Evolutionary conservation across 257 asterid genomes (phyloP).

Genomic region (Forsythia suspensa): DNA sequence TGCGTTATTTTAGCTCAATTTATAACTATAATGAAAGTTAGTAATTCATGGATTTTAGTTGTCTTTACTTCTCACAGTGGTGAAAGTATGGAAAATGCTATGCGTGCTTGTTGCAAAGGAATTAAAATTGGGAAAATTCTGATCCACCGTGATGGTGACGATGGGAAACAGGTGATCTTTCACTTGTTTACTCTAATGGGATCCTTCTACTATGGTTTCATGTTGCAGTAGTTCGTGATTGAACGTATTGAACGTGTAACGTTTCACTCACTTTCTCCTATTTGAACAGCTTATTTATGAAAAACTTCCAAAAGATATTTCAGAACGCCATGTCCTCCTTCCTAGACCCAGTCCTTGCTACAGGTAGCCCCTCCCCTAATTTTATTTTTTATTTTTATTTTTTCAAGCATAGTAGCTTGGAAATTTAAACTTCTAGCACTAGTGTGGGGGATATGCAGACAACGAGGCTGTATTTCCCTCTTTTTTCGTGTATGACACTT

Average conservation of each 20-base stretch:
- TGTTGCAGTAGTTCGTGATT: constrained; percentile 7
- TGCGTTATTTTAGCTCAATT: background rate
- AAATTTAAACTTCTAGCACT: background rate
- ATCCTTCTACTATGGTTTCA: constrained; percentile 15
- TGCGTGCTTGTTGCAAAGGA: constrained; percentile 99
- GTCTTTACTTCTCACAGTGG: constrained; percentile 56
- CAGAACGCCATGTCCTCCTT: constrained; percentile 96
- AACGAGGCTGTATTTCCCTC: background rate
- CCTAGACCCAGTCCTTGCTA: constrained; percentile 97
- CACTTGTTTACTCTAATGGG: constrained; percentile 8
- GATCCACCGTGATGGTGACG: constrained; percentile 96
- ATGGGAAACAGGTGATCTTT: constrained; percentile 81
- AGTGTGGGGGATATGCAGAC: background rate
- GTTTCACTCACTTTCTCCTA: constrained; percentile 12
- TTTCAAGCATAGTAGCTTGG: background rate
- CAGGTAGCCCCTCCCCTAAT: constrained; percentile 47
- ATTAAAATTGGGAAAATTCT: constrained; percentile 94
- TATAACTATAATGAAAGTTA: background rate
- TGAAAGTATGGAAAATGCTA: constrained; percentile 99
- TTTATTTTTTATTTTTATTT: no score
- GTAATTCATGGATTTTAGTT: background rate
- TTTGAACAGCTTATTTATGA: constrained; percentile 86
- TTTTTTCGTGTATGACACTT: background rate
- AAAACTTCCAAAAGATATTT: constrained; percentile 90
- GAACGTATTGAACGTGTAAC: background rate